Conservation (phyloP, 495 filamentous ascomycete species). For the Penicillium paradoxum region DNA sequence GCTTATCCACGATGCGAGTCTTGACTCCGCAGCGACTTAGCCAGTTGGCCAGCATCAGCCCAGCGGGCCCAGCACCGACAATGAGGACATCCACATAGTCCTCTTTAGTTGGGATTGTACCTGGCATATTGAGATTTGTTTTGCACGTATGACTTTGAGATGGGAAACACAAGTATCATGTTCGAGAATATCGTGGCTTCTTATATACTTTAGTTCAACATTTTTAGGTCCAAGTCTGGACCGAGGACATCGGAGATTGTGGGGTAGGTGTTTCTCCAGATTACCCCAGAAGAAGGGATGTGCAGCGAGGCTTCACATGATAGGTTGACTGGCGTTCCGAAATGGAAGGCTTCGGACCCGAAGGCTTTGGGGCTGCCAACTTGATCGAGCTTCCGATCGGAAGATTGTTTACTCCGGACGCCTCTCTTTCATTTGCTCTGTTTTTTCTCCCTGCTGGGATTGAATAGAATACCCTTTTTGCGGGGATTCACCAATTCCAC, state of each 20-base stretch:
- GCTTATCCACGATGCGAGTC: constrained; percentile 56
- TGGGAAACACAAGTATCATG: neutral
- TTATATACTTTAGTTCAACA: neutral
- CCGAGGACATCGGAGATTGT: neutral
- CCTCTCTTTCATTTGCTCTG: no score
- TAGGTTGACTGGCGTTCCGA: neutral
- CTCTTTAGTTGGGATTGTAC: constrained; percentile 3
- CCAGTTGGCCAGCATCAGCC: constrained; percentile 58
- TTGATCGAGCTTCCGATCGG: neutral
- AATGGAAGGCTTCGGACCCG: neutral
- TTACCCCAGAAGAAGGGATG: neutral
- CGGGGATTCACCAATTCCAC: no score
- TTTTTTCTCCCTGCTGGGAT: no score
- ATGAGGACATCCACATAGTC: constrained; percentile 40
- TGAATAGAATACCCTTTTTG: no score
- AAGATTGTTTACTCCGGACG: no score
- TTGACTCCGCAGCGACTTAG: constrained; percentile 53
- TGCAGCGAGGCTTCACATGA: neutral
- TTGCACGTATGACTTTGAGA: neutral
- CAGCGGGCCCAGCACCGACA: constrained; percentile 60
- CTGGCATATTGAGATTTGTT: constrained; percentile 1
- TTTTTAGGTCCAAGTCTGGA: neutral
- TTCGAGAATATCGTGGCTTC: neutral
- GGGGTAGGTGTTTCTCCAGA: neutral
- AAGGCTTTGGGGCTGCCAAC: no score